Evolutionary conservation across 2,329 filamentous ascomycete genomes (phyloP).

Genomic region (Penicillium italicum): DNA sequence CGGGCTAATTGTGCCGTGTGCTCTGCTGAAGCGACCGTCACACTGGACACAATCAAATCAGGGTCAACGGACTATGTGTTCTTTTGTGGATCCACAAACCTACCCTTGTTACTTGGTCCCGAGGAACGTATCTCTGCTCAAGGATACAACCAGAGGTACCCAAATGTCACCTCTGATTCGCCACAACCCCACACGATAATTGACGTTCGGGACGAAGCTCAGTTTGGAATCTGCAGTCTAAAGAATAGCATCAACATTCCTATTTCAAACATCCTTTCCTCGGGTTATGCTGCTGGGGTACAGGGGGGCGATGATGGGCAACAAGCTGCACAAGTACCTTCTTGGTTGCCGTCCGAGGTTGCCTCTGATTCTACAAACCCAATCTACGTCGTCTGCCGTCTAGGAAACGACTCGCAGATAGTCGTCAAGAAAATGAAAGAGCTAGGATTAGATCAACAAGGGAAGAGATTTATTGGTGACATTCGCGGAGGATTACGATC

Average conservation of each 20-base stretch:
- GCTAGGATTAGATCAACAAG: constrained; percentile 33
- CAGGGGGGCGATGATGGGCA: constrained; percentile 1
- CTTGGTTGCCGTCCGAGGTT: constrained; percentile 31
- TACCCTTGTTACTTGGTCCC: constrained; percentile 55
- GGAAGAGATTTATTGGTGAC: constrained; percentile 38
- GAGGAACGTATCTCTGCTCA: constrained; percentile 65
- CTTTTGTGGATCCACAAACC: constrained; percentile 69
- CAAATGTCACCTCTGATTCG: background rate
- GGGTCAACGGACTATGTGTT: constrained; percentile 76
- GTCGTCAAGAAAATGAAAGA: constrained; percentile 44
- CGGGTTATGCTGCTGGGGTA: constrained; percentile 1
- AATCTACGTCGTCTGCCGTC: constrained; percentile 47
- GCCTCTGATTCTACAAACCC: constrained; percentile 25
- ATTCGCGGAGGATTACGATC: constrained; percentile 43
- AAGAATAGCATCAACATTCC: constrained; percentile 65
- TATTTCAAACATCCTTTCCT: constrained; percentile 41
- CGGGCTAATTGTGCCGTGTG: constrained; percentile 74
- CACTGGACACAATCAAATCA: constrained; percentile 57
- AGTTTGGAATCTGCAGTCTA: constrained; percentile 76
- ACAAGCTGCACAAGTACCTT: constrained; percentile 12
- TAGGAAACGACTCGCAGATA: constrained; percentile 50
- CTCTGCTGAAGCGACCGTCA: constrained; percentile 60
- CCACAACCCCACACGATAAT: constrained; percentile 58
- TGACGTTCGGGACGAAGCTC: constrained; percentile 79
- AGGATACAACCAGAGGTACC: constrained; percentile 50